These are phyloP conservation scores for Periconia sp. DNA, from an alignment of 2,329 filamentous ascomycete genomes.

Conservation along the genomic window DNA sequence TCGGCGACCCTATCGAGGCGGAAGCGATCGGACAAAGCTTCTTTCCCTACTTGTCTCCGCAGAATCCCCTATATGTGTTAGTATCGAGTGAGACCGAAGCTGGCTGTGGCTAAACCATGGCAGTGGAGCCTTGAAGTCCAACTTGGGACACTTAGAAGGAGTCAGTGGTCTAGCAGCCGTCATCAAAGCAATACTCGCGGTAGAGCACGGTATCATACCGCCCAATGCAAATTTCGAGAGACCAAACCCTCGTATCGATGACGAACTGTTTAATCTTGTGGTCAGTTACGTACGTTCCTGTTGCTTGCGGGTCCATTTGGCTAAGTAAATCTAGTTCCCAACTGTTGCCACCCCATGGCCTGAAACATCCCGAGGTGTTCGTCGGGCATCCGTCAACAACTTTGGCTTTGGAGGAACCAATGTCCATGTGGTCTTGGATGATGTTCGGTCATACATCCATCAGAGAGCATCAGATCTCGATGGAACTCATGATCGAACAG, in stretches of 20 bases:
- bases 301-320: neutral
- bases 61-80: slow-evolving; percentile 3
- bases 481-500: too few species aligned
- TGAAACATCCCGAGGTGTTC: neutral
- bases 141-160: slow-evolving; percentile 30
- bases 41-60: neutral
- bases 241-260: slow-evolving; percentile 31
- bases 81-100: too few species aligned
- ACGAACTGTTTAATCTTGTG: slow-evolving; percentile 9
- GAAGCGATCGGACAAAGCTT: slow-evolving; percentile 20
- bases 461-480: neutral
- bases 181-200: slow-evolving; percentile 28
- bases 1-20: slow-evolving; percentile 37
- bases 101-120: neutral
- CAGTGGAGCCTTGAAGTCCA: slow-evolving; percentile 21
- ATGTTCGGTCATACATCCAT: slow-evolving; percentile 15
- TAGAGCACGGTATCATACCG: slow-evolving; percentile 41
- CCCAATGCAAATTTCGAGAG: slow-evolving; percentile 39
- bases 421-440: slow-evolving; percentile 24
- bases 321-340: slow-evolving; percentile 12
- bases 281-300: neutral
- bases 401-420: slow-evolving; percentile 18
- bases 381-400: slow-evolving; percentile 28
- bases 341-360: slow-evolving; percentile 17
- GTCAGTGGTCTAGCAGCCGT: slow-evolving; percentile 27